Percentiles rank a stretch among this genome's conserved stretches.
These are phyloP conservation scores for Allomyces macrogynus DNA, from an alignment of 192 early-diverging fungal species.

Conservation along the genomic window DNA sequence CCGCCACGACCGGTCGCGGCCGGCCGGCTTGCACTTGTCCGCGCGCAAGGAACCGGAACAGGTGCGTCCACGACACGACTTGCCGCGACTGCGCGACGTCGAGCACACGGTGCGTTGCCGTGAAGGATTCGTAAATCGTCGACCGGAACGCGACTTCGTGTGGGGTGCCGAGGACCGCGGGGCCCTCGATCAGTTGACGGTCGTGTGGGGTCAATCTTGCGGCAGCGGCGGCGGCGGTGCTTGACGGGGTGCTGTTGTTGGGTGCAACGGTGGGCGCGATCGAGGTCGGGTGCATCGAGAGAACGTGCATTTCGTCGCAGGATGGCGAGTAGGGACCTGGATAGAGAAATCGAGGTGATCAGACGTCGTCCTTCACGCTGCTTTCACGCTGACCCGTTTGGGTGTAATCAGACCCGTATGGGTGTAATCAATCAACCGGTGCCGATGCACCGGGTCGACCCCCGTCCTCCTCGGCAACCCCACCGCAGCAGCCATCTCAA, in stretches of 20 bases:
- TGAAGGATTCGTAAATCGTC: neutral
- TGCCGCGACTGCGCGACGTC: neutral
- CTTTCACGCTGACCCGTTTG: too few species aligned
- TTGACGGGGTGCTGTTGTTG: neutral
- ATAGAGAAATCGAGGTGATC: too few species aligned
- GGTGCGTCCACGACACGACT: neutral
- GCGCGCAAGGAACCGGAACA: neutral
- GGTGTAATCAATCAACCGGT: neutral
- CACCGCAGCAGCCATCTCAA: neutral
- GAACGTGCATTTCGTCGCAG: neutral
- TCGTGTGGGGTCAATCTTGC: neutral
- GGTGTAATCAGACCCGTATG: neutral
- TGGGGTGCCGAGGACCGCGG: neutral
- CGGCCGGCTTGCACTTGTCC: neutral
- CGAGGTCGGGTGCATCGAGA: neutral
- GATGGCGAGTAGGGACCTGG: neutral
- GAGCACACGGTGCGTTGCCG: neutral
- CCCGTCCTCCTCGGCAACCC: neutral
- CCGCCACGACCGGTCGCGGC: neutral
- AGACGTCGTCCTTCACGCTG: too few species aligned
- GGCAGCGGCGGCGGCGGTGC: neutral
- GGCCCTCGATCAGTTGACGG: neutral
- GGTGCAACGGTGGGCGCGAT: neutral
- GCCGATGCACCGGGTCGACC: neutral
- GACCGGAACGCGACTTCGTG: neutral